Evolutionary conservation across 371 early-diverging fungal genomes (phyloP).

Genomic region (Cokeromyces recurvatus): DNA sequence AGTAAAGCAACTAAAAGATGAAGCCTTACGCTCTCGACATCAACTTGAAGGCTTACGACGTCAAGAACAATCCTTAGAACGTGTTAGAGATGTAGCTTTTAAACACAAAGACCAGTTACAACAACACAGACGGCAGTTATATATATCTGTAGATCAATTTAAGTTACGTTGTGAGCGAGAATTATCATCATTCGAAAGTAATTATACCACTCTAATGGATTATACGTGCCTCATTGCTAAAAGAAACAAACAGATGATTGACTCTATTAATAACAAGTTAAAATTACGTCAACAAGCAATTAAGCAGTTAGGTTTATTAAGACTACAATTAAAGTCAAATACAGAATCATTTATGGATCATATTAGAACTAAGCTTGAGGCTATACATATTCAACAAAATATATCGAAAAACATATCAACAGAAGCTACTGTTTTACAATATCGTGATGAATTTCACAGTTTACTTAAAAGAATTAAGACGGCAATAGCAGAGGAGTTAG

Average conservation of each 20-base stretch:
- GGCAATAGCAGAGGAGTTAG: conserved; percentile 24
- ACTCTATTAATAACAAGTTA: conserved; percentile 10
- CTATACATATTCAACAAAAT: no score
- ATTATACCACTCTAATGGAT: conserved; percentile 14
- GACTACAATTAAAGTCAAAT: conserved; percentile 10
- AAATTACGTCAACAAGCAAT: conserved; percentile 12
- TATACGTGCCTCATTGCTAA: conserved; percentile 22
- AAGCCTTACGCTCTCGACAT: conserved; percentile 38
- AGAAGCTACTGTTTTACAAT: conserved; percentile 24
- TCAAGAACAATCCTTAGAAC: conserved; percentile 35
- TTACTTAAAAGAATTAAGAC: conserved; percentile 33
- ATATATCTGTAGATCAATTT: conserved; percentile 23
- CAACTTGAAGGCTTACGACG: conserved; percentile 37
- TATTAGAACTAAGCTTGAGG: conserved; percentile 21
- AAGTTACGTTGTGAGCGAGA: conserved; percentile 26
- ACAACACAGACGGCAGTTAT: conserved; percentile 22
- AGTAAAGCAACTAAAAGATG: conserved; percentile 40
- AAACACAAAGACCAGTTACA: conserved; percentile 33
- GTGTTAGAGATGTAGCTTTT: conserved; percentile 30
- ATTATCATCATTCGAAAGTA: conserved; percentile 18
- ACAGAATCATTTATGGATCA: conserved; percentile 11
- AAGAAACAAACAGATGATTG: conserved; percentile 8
- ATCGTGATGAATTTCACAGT: conserved; percentile 38
- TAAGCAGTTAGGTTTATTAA: conserved; percentile 5
- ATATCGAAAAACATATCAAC: no score